Percentiles rank a stretch among this genome's conserved stretches.
phyloP scores from a whole-genome alignment of 768 basidiomycete genomes.

The Boletales sp. region DNA sequence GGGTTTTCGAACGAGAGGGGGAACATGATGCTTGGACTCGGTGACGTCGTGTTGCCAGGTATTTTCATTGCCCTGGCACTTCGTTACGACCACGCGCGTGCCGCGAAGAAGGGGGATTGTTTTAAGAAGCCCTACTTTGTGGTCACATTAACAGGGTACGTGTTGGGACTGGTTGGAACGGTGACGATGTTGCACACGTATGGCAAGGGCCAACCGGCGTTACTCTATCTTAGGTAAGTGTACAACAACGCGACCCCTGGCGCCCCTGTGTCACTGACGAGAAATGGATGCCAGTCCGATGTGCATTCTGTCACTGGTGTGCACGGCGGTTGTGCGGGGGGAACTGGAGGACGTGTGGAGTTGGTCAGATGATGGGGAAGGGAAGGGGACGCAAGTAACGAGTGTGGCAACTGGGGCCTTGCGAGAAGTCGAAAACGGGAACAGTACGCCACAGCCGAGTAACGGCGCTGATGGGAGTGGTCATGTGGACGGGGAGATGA shows the following conservation, averaged over 20 bases:
- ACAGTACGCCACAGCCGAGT: constrained; percentile 12
- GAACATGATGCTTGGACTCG: constrained; percentile 88
- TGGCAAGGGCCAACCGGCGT: constrained; percentile 79
- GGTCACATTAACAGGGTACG: constrained; percentile 66
- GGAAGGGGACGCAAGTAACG: constrained; percentile 13
- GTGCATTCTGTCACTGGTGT: constrained; percentile 67
- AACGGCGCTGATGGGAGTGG: constrained; percentile 14
- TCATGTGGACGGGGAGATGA: constrained; percentile 4
- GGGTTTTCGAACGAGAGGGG: constrained; percentile 48
- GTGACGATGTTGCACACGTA: constrained; percentile 84
- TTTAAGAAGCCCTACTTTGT: constrained; percentile 77
- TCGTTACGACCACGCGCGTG: constrained; percentile 72
- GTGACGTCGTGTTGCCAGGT: constrained; percentile 73
- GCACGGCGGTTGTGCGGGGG: constrained; percentile 56
- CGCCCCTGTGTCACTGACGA: too few species aligned
- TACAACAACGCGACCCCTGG: too few species aligned
- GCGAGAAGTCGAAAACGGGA: constrained; percentile 15
- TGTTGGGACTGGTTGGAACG: constrained; percentile 66
- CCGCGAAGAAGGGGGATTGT: constrained; percentile 24
- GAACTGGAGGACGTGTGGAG: constrained; percentile 69
- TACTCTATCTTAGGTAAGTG: constrained; percentile 83
- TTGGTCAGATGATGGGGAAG: constrained; percentile 59
- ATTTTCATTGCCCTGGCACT: constrained; percentile 80
- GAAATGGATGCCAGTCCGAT: constrained; percentile 49
- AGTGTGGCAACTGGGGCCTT: constrained; percentile 8